phyloP scores from a whole-genome alignment of 805 yeast genomes.

The Starmerella roubikii region DNA sequence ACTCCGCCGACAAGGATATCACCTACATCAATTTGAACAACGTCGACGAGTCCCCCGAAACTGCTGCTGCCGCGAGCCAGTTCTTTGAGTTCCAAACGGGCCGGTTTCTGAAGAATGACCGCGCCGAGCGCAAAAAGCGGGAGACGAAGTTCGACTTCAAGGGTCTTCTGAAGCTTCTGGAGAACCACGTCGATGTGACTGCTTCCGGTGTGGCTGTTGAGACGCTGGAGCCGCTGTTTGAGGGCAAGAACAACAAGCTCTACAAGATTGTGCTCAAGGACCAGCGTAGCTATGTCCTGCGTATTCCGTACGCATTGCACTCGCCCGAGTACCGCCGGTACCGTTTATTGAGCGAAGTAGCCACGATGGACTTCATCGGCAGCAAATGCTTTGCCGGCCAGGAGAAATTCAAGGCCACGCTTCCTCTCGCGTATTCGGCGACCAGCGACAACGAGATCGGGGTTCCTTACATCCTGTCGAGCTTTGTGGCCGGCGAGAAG shows the following conservation, averaged over 20 bases:
- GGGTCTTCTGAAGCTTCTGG: slow-evolving; percentile 41
- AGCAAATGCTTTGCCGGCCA: slow-evolving; percentile 33
- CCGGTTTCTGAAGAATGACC: slow-evolving; percentile 77
- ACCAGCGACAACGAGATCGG: slow-evolving; percentile 49
- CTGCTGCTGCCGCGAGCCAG: slow-evolving; percentile 21
- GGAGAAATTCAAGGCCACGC: slow-evolving; percentile 28
- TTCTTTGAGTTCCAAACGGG: slow-evolving; percentile 93
- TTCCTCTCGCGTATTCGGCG: slow-evolving; percentile 43
- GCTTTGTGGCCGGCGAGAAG: slow-evolving; percentile 61
- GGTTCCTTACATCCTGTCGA: slow-evolving; percentile 70
- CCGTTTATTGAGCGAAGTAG: slow-evolving; percentile 77
- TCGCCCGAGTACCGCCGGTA: slow-evolving; percentile 39
- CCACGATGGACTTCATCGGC: slow-evolving; percentile 73
- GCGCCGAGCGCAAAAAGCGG: slow-evolving; percentile 57
- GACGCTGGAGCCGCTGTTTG: slow-evolving; percentile 73
- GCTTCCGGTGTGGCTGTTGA: slow-evolving; percentile 36
- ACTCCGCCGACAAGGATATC: slow-evolving; percentile 19
- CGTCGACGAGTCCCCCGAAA: slow-evolving; percentile 9
- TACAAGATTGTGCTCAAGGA: slow-evolving; percentile 57
- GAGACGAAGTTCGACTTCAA: slow-evolving; percentile 68
- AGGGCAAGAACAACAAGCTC: slow-evolving; percentile 86
- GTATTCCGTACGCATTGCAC: slow-evolving; percentile 79
- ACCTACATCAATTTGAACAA: slow-evolving; percentile 18
- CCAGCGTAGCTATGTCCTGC: slow-evolving; percentile 50
- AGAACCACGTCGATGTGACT: slow-evolving; percentile 22